Base-by-base conservation (phyloP, 2,329 filamentous ascomycete genomes). In the Colletotrichum endophyticum region DNA sequence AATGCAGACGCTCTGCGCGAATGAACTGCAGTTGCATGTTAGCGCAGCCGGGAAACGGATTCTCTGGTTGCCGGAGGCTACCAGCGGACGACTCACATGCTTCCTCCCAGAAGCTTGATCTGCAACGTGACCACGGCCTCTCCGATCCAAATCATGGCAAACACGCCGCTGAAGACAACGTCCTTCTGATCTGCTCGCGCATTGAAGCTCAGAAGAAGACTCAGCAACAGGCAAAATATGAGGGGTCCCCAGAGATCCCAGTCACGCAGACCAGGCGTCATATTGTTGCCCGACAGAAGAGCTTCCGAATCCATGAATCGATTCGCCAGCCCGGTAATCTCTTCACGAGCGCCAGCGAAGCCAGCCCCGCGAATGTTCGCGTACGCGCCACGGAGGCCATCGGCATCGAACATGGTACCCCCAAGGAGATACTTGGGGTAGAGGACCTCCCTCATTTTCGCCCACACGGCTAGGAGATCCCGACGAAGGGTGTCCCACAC, bases 171-270 rank as follows among this genome's bases (percentile, higher is more conserved):
- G 84, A 99, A 99, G 32, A 99, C 96, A 56, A 95, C 87, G 77
- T 96, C 95, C 82, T 94, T 95, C 88, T 99, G 97, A 64, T 95
- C 92, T 2, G 91, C 89, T 80, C 93, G 91, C 16, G 95, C 95
- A 78, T 94, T 92, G 83, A 98, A 92, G 80, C 96, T 98, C 75
- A 99, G 89, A 80, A 99, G 92, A 85, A 98, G 90, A 80, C 95
- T 96, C 75, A 99, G 88, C 75, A 98, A 88, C 79, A 99, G 87
- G 81, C 96, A 98, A 88, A 99, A 99, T 79, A 99, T 93, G 73
- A 99, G 88, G 44, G 97, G 97, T 0, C 97, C 97, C 97, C 97
- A 99, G 68, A 99, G 91, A 89, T 99, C 97, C 97, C 97, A 99
- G 87, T 99, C 96, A 78, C 96, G 90, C 82, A 99, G 87, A 1